Conservation (phyloP, 768 basidiomycete genomes). For the Amanita muscaria region DNA sequence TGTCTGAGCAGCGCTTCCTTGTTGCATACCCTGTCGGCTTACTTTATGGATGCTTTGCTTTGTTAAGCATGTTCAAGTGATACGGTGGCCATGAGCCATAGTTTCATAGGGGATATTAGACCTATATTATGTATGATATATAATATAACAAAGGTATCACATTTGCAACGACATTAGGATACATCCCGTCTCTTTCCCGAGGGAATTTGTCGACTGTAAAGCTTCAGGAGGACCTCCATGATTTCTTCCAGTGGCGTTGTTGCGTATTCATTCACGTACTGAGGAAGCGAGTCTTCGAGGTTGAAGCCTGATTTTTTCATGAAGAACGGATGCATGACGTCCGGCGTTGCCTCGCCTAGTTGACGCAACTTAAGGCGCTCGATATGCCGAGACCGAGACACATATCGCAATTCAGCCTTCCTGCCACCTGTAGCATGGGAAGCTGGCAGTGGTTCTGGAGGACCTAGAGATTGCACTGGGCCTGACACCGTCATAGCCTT, state of each 20-base stretch:
- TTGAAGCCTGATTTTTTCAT: conserved; percentile 81
- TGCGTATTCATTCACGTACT: conserved; percentile 82
- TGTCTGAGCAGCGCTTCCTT: conserved; percentile 91
- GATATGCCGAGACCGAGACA: conserved; percentile 51
- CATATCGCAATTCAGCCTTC: conserved; percentile 35
- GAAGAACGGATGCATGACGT: conserved; percentile 83
- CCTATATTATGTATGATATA: conserved; percentile 9
- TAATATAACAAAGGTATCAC: conserved; percentile 4
- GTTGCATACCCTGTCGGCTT: conserved; percentile 96
- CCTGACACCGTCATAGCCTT: neutral
- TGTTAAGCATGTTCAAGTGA: conserved; percentile 83
- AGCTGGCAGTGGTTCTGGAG: conserved; percentile 6
- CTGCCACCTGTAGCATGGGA: neutral
- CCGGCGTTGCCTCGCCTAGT: conserved; percentile 81
- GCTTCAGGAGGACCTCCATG: conserved; percentile 65
- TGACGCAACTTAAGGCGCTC: conserved; percentile 81
- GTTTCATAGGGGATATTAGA: conserved; percentile 9
- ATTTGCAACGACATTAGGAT: neutral
- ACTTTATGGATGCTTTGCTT: conserved; percentile 88
- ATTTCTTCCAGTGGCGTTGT: conserved; percentile 78
- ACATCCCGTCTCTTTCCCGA: neutral
- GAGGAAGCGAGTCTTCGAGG: conserved; percentile 75
- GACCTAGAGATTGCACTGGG: neutral
- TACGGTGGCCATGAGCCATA: neutral
- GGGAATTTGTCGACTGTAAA: conserved; percentile 70